Evolutionary conservation across 2,329 filamentous ascomycete genomes (phyloP).

Genomic region (Sporothrix luriei): DNA sequence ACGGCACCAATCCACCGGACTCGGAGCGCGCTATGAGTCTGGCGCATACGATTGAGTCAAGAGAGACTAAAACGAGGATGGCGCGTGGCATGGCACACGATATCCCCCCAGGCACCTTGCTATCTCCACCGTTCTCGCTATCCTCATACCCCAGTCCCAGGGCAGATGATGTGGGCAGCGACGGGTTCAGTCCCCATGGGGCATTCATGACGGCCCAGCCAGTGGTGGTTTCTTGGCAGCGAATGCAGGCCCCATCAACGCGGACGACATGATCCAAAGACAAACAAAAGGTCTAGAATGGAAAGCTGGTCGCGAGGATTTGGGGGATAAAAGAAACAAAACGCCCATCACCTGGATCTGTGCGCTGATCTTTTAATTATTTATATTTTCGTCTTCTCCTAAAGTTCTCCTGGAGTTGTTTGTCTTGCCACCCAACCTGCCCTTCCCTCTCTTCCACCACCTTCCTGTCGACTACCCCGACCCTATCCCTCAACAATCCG

Average conservation of each 20-base stretch:
- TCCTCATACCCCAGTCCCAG: not conserved
- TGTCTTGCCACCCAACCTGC: not conserved
- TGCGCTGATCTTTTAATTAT: not conserved
- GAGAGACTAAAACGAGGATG: not conserved
- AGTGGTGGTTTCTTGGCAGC: not conserved
- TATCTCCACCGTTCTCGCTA: slow-evolving; percentile 5
- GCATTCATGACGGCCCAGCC: not conserved
- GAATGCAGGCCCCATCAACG: not conserved
- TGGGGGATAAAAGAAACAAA: not conserved
- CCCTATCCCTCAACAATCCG: not conserved
- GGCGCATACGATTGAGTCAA: not conserved
- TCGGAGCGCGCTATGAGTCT: slow-evolving; percentile 4
- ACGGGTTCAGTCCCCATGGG: not conserved
- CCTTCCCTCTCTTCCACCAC: not conserved
- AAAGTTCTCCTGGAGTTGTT: not conserved
- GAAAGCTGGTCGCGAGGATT: not conserved
- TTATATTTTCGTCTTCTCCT: not conserved
- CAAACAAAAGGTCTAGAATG: no score
- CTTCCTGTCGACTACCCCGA: slow-evolving; percentile 5
- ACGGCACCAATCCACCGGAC: not conserved
- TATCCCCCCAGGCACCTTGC: not conserved
- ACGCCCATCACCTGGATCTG: not conserved
- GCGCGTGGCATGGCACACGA: not conserved
- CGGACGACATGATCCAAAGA: slow-evolving; percentile 11
- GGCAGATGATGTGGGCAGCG: not conserved